These are phyloP conservation scores for Colletotrichum sublineola DNA, from an alignment of 2,329 filamentous ascomycete species.

Conservation along the genomic window DNA sequence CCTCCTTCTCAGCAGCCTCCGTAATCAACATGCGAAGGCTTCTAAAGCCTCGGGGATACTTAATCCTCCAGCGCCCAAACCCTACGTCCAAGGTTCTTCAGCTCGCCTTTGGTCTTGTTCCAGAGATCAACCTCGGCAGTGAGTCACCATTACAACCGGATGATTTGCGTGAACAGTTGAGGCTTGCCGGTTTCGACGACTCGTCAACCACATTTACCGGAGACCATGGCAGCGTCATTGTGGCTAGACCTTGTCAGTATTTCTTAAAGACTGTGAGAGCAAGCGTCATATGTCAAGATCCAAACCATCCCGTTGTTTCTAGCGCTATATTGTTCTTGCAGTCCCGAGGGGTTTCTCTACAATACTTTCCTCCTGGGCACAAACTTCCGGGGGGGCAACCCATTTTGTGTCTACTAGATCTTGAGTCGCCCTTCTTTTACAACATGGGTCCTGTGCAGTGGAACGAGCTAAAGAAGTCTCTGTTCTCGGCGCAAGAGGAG, in stretches of 20 bases:
- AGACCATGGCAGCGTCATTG: constrained; percentile 6
- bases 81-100: constrained; percentile 8
- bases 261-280: not conserved
- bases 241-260: constrained; percentile 16
- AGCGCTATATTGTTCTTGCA: not conserved
- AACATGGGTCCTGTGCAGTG: not conserved
- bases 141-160: not conserved
- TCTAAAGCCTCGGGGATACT: constrained; percentile 9
- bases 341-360: not conserved
- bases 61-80: constrained; percentile 24
- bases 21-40: constrained; percentile 29
- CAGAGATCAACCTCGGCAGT: not conserved
- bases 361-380: constrained; percentile 12
- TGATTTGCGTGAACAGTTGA: not conserved
- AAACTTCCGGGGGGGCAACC: constrained; percentile 25
- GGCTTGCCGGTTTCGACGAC: constrained; percentile 23
- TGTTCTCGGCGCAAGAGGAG: constrained; percentile 29
- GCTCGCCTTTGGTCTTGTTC: constrained; percentile 7
- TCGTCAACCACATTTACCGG: constrained; percentile 9
- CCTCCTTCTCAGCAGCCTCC: not conserved
- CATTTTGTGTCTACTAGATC: constrained; percentile 25
- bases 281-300: constrained; percentile 27
- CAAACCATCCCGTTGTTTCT: not conserved
- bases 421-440: constrained; percentile 30
- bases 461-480: constrained; percentile 16